Base-by-base conservation (phyloP, 768 basidiomycete genomes). In the Hortiboletus flavorubellus region DNA sequence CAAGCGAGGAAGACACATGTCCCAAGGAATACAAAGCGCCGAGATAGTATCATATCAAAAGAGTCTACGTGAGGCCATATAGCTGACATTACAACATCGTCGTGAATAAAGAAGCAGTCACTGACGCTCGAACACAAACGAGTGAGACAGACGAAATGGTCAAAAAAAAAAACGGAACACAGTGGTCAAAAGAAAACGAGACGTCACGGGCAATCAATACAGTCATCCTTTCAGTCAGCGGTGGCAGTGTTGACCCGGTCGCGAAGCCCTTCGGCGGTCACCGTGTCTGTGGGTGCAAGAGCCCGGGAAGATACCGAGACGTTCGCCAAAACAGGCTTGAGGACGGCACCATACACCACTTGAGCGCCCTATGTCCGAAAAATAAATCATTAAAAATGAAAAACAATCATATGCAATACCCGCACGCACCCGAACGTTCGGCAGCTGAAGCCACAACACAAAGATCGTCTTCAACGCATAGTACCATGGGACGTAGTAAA, bases 401-500 rank as follows among this genome's bases (percentile, higher is more conserved):
- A 29, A n/a, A 15, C 1, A 23, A 47, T 30, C 14, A 23, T 43
- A 8, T 54, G 40, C 42, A 29, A 42, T 2, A 30, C 12, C 34
- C 30, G 21, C 4, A 84, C 90, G 70, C 75, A 92, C 91, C 69
- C 86, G 87, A 78, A 89, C 85, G 38, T 80, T 83, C 40, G 90
- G 87, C 53, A 93, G 84, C 77, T 93, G 91, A 68, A 96, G 84
- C 91, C 91, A 98, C 65, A 96, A 72, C 70, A 94, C 86, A 79
- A 93, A 92, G 54, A 85, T 54, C 48, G 88, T 91, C 87, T 97
- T 98, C 81, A 93, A 82, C 43, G 89, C 86, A 69, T 87, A 97
- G 72, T 96, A 98, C 89, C 93, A 93, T 42, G 94, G 91, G 63
- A 94, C 67, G 68, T 94, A 98, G 78, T 95, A 93, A 61, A 98